Evolutionary conservation across 75 land plant species (phyloP), one percentile per base, ranked within the genome.

Genomic region (Chamaecyparis obtusa): DNA sequence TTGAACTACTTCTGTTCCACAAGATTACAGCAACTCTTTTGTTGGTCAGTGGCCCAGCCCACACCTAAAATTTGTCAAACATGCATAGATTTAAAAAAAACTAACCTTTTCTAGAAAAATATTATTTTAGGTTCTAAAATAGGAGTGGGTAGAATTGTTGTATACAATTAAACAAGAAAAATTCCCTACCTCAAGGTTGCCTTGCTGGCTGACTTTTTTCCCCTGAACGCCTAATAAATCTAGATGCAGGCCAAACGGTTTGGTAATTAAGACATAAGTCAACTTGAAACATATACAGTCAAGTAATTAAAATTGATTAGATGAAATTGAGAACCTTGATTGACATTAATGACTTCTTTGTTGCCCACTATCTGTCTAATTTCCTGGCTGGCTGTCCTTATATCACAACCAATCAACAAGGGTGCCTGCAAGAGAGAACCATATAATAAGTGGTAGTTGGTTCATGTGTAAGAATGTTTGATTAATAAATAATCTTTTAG

Each of bases 341-440:
- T 97, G 36, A 97, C 92, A 51, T 90, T 93, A 87, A 97, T 95
- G 60, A 97, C 99, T 87, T 97, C 99, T 86, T 84, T 85, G 86
- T 97, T 97, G 88, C 91, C 87, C 30, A 96, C 39, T 83, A 97
- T 87, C 72, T 74, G 90, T 11, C 88, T 48, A 15, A 94, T 90
- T 51, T 94, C 94, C 6, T 78, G 54, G 48, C 92, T 88, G 69
- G 94, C 90, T 56, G 89, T 89, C 84, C 96, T 89, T 24, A 97
- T 88, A 89, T 97, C 99, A 90, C 98, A 97, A 14, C 99, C 99
- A 60, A 97, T 91, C 74, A 97, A 86, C 83, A 97, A 90, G 36
- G 99, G 99, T 75, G 99, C 96, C 99, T 97, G 93, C 80, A 91
- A 46, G 87, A 37, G 6, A 54, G 7, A 51, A 51, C 55, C 55